These are phyloP conservation scores for Leccinum aurantiacum DNA, from an alignment of 768 basidiomycete species.

Conservation along the genomic window DNA sequence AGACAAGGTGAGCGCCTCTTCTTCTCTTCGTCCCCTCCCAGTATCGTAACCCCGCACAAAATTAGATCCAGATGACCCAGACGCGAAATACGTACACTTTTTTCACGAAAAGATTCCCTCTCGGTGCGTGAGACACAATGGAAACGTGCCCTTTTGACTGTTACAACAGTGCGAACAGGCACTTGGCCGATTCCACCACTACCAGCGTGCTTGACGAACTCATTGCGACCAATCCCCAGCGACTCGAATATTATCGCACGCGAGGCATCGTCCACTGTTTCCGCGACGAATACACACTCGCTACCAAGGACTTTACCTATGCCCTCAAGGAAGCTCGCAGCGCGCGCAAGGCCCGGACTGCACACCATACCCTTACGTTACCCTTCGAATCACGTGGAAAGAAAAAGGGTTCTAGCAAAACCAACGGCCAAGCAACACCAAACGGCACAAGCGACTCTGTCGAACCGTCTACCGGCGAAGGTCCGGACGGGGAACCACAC, in stretches of 20 bases:
- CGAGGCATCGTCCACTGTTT: slow-evolving; percentile 91
- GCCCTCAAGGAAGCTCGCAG: slow-evolving; percentile 78
- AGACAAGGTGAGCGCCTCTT: slow-evolving; percentile 50
- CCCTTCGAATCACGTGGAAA: slow-evolving; percentile 40
- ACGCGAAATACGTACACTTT: slow-evolving; percentile 88
- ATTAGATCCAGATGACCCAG: slow-evolving; percentile 70
- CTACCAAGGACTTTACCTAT: slow-evolving; percentile 78
- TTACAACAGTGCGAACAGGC: slow-evolving; percentile 46
- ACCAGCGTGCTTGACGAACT: slow-evolving; percentile 79
- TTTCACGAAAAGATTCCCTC: slow-evolving; percentile 96
- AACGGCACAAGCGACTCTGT: slow-evolving; percentile 57
- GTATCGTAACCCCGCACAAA: not conserved
- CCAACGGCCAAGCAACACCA: slow-evolving; percentile 66
- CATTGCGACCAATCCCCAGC: slow-evolving; percentile 69
- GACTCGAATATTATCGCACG: slow-evolving; percentile 82
- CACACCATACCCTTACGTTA: slow-evolving; percentile 48
- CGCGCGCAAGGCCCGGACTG: slow-evolving; percentile 60
- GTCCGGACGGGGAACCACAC: slow-evolving; percentile 48
- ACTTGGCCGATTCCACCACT: slow-evolving; percentile 81
- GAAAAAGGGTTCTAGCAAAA: slow-evolving; percentile 48
- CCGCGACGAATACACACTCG: slow-evolving; percentile 75
- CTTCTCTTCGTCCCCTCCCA: not conserved
- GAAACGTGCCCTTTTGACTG: slow-evolving; percentile 12
- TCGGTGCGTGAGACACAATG: slow-evolving; percentile 49
- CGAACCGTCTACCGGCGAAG: slow-evolving; percentile 45